Base-by-base conservation (phyloP, 768 basidiomycete genomes). In the Rhodotorula paludigena region DNA sequence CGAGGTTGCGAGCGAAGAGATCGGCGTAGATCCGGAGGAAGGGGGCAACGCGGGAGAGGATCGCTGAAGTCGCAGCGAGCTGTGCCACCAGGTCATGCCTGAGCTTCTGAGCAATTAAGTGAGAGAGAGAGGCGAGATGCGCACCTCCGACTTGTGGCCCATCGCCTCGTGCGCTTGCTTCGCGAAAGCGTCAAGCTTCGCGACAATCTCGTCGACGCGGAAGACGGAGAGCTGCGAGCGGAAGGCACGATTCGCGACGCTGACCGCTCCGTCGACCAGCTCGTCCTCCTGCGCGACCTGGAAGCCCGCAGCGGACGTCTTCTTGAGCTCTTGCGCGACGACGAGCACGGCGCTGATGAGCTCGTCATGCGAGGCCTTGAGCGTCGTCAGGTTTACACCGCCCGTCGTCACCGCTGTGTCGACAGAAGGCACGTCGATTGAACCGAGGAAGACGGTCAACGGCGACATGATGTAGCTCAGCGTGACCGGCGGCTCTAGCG, bases 11-110 rank as follows among this genome's bases (percentile, higher is more conserved):
- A 38, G 82, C 78, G 32, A 83, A 83, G 21, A 91, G 81, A 28
- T 80, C 74, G 15, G 83, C 72, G 77, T 90, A 92, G 32, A 79
- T 78, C 5, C 84, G 79, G 32, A 94, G 77, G 84, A 96, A 96
- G 1, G 93, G 91, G 15, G 87, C 71, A n/a, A 70, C 83, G 80
- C 74, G 78, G 3, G 72, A 61, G n/a, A 79, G 51, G 85, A 74
- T 61, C 0, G 53, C 45, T 7, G 28, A 32, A 2, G 35, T 56
- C 3, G 60, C 18, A 12, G 20, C 5, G 21, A 16, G 16, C 54
- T 68, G 55, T 15, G 42, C 49, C 1, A 51, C 56, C 38, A 45
- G 11, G 20, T 1, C 21, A 52, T 6, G 36, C 8, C 5, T 54
- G 16, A 51, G 49, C 21, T 23, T 20, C 32, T 16, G 7, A 18